Evolutionary conservation across 805 yeast species (phyloP), one percentile per base, ranked within the genome.

Genomic region (Ogataea haglerorum): DNA sequence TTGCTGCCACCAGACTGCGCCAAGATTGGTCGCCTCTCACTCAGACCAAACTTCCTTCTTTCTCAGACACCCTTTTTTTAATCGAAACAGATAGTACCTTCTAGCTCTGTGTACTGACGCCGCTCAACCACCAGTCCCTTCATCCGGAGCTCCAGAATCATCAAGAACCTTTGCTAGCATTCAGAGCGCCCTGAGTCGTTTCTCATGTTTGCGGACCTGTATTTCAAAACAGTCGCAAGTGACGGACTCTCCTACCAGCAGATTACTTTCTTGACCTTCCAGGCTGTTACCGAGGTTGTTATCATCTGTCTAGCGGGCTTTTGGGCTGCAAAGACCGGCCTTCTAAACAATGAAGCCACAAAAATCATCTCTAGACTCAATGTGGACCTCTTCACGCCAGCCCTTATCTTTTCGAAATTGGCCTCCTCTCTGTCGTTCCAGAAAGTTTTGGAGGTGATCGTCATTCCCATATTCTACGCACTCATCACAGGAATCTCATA

Each of bases 331-430:
- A 74, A 76, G 47, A 58, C 77, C 9, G 89, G 91, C 2, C 63
- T 86, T 29, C 71, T 93, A 32, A 77, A 76, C 39, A 75, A 84
- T 42, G 66, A 71, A 30, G 87, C 84, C n/a, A 95, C 89, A 53
- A 87, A 85, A 58, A 72, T 76, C 30, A 73, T 91, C 15, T 81
- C 93, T 4, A 68, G 73, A 42, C 70, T 91, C 38, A 91, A 91
- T 57, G 97, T 93, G 26, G 91, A 87, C 64, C 67, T 91, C 38
- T 91, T 93, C 69, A 93, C 98, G 15, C 98, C 99, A 6, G 90
- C 96, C 52, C 77, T 91, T 70, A 89, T 91, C 53, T 93, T 91
- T 64, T 75, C 87, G 49, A 93, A 93, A 61, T 69, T 78, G 40
- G 82, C 80, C 14, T 70, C 79, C 6, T 72, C 79, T 14, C 66